These are phyloP conservation scores for Triticum monococcum DNA, from an alignment of 176 grass and related monocot genomes.

Conservation along the genomic window DNA sequence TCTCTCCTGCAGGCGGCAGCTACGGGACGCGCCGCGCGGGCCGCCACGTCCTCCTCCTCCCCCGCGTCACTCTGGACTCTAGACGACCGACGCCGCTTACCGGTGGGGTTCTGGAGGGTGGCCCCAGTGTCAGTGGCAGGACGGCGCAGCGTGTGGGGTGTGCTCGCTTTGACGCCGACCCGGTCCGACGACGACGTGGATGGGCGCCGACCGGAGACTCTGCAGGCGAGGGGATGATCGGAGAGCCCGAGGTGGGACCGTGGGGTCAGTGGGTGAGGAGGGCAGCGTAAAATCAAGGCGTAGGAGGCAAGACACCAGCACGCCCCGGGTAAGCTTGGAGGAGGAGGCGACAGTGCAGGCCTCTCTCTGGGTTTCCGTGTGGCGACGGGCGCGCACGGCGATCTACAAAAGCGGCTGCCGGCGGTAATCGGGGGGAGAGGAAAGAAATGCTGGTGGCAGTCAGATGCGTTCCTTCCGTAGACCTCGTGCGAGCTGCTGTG, in stretches of 20 bases:
- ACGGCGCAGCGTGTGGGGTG: not conserved
- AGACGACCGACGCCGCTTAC: not conserved
- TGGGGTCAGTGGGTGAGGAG: not conserved
- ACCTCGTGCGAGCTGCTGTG: too few relatives aligned
- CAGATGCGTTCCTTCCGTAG: too few relatives aligned
- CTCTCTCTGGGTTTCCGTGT: not conserved
- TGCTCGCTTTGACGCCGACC: not conserved
- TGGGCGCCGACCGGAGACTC: not conserved
- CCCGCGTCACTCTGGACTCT: accelerated
- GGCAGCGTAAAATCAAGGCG: not conserved
- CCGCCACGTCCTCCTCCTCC: not conserved
- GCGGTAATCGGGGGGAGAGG: too few relatives aligned
- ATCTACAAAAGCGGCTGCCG: not conserved
- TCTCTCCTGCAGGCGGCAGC: not conserved
- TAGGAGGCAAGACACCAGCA: not conserved
- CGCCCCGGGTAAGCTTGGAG: not conserved
- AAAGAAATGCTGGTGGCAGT: too few relatives aligned
- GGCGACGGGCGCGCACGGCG: too few relatives aligned
- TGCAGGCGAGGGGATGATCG: not conserved
- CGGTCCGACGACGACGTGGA: not conserved
- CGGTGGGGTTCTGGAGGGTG: accelerated
- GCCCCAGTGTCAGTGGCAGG: not conserved
- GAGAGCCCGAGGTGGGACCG: not conserved
- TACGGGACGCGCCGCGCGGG: slow-evolving; percentile 13
- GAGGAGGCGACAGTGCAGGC: not conserved